phyloP scores from a whole-genome alignment of 495 filamentous ascomycete species.

The Penicillium daleae region DNA sequence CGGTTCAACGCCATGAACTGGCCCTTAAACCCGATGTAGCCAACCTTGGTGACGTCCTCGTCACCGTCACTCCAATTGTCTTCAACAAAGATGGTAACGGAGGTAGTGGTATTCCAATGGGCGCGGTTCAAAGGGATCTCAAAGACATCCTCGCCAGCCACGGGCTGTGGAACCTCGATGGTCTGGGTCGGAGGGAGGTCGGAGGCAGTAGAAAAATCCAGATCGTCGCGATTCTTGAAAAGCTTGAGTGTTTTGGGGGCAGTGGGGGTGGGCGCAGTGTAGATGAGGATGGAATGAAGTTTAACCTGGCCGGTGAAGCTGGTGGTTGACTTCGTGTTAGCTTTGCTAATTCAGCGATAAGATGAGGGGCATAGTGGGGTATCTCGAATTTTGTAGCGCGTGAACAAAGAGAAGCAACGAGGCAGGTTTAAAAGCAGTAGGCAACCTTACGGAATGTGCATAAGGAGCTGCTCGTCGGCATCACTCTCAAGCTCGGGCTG shows the following conservation, averaged over 20 bases:
- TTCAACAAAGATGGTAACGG: conserved; percentile 80
- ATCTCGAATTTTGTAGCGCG: not conserved
- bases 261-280: conserved; percentile 67
- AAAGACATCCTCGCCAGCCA: conserved; percentile 67
- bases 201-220: conserved; percentile 79
- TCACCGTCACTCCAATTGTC: conserved; percentile 64
- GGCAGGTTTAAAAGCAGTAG: conserved; percentile 8
- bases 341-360: conserved; percentile 18
- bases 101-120: conserved; percentile 80
- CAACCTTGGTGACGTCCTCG: conserved; percentile 76
- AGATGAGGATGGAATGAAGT: conserved; percentile 83
- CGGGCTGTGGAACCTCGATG: conserved; percentile 75
- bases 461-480: conserved; percentile 89
- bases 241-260: conserved; percentile 85
- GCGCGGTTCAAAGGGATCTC: conserved; percentile 85
- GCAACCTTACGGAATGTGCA: conserved; percentile 80
- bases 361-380: conserved; percentile 29
- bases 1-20: conserved; percentile 84
- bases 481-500: conserved; percentile 80
- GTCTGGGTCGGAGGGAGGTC: conserved; percentile 74
- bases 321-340: conserved; percentile 12
- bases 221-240: conserved; percentile 79
- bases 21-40: conserved; percentile 90
- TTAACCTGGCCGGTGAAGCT: conserved; percentile 95
- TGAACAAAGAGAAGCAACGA: not conserved